Conservation (phyloP, 1,284 basidiomycete species). For the Trichosporon ovoides region DNA sequence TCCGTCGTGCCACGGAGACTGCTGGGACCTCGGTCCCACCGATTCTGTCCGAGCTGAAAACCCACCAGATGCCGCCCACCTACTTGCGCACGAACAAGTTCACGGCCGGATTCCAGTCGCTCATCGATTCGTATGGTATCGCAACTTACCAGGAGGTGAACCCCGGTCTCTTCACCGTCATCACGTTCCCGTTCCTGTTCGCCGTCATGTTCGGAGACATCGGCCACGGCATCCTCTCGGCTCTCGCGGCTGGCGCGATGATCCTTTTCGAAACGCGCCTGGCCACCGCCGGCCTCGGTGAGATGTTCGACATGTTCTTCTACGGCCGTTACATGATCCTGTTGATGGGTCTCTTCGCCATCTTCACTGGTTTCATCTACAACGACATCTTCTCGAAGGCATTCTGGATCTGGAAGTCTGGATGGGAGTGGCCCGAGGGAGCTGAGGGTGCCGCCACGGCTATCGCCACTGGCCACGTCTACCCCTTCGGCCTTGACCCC, state of each 20-base stretch:
- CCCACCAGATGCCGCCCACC: constrained; percentile 88
- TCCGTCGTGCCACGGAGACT: constrained; percentile 90
- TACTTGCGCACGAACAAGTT: constrained; percentile 95
- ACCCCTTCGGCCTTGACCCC: constrained; percentile 92
- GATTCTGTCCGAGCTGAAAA: constrained; percentile 84
- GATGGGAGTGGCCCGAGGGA: constrained; percentile 71
- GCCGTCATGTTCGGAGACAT: constrained; percentile 99
- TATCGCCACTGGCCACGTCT: constrained; percentile 61
- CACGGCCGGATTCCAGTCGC: constrained; percentile 93
- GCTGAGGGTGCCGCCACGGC: constrained; percentile 55
- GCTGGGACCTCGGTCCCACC: constrained; percentile 89
- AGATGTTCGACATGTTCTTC: constrained; percentile 88
- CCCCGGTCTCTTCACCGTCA: constrained; percentile 87
- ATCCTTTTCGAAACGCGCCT: constrained; percentile 77
- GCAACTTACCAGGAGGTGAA: constrained; percentile 96
- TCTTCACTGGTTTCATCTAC: constrained; percentile 96
- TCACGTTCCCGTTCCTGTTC: constrained; percentile 97
- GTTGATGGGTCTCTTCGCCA: constrained; percentile 91
- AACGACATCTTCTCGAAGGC: constrained; percentile 98
- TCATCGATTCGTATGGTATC: constrained; percentile 96
- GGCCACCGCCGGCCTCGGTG: constrained; percentile 61
- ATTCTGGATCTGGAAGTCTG: constrained; percentile 80
- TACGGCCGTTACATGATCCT: constrained; percentile 97
- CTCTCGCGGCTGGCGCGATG: constrained; percentile 73
- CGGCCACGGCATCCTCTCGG: constrained; percentile 86